phyloP scores from a whole-genome alignment of 768 basidiomycete species.

The Macrolepiota dolichaula region DNA sequence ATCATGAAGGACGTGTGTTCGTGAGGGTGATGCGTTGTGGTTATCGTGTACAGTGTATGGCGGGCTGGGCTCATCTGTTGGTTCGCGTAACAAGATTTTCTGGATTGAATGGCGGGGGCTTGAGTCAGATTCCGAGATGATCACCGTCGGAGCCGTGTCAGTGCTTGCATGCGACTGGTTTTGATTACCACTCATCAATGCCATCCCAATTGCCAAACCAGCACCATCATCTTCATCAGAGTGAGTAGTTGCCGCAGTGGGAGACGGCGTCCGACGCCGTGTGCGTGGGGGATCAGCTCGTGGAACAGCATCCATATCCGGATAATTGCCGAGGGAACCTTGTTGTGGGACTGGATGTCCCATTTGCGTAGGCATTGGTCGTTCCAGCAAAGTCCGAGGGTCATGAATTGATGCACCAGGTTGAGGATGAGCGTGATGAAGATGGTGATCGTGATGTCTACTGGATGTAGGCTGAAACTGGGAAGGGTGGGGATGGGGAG shows the following conservation, averaged over 20 bases:
- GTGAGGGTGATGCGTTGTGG: neutral
- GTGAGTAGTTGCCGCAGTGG: conserved; percentile 4
- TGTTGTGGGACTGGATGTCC: neutral
- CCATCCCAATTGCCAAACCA: conserved; percentile 25
- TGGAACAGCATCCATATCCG: neutral
- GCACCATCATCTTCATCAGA: conserved; percentile 14
- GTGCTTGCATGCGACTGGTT: conserved; percentile 12
- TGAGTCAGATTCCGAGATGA: neutral
- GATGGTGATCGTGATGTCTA: conserved; percentile 3
- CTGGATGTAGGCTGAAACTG: conserved; percentile 2
- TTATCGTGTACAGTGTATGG: neutral
- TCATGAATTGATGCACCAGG: neutral
- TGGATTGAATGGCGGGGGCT: neutral
- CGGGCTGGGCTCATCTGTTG: neutral
- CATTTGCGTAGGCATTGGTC: neutral
- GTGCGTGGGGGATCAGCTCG: neutral
- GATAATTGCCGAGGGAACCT: neutral
- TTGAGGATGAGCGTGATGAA: conserved; percentile 10
- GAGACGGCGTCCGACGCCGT: conserved; percentile 8
- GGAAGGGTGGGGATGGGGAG: neutral
- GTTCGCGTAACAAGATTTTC: neutral
- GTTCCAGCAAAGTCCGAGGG: conserved; percentile 1
- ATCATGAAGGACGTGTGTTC: neutral
- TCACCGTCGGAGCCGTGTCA: neutral
- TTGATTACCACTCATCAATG: conserved; percentile 19